A percentile compares a stretch with the other conserved stretches of the same genome.
Conservation (phyloP, 1,284 basidiomycete species). For the Cronartium quercuum region DNA sequence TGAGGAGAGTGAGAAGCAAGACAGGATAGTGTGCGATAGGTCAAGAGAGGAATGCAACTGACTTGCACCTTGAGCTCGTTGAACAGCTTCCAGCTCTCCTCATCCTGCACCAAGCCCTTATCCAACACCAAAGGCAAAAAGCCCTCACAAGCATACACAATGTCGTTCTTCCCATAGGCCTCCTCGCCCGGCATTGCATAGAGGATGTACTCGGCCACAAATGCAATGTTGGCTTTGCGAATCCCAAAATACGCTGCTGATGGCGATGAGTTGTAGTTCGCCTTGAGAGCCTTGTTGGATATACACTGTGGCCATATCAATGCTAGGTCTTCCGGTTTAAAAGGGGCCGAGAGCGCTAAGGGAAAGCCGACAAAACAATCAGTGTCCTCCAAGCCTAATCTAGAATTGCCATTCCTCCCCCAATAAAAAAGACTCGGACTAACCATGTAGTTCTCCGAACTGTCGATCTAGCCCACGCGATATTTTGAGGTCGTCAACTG, state of each 20-base stretch:
- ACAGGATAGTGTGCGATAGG: neutral
- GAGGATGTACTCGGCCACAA: constrained; percentile 25
- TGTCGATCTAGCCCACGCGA: constrained; percentile 17
- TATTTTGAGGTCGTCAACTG: constrained; percentile 1
- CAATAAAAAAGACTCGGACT: neutral
- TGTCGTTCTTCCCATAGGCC: constrained; percentile 34
- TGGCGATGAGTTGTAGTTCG: neutral
- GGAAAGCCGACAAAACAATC: neutral
- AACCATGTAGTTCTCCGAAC: constrained; percentile 34
- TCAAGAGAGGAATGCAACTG: neutral
- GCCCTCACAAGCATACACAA: constrained; percentile 36
- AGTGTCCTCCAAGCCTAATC: neutral
- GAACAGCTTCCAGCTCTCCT: constrained; percentile 27
- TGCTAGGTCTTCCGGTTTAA: constrained; percentile 18
- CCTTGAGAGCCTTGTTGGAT: constrained; percentile 14
- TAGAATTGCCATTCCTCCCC: neutral
- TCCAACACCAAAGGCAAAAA: constrained; percentile 23
- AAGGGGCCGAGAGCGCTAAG: constrained; percentile 8
- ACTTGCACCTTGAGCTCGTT: constrained; percentile 38
- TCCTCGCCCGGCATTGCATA: constrained; percentile 34
- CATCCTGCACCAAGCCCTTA: constrained; percentile 2
- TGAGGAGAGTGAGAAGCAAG: neutral
- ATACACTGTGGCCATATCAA: constrained; percentile 32
- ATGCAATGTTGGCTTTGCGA: constrained; percentile 18
- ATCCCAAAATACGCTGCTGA: constrained; percentile 17